Percentiles rank a stretch among this genome's conserved stretches.
phyloP scores from a whole-genome alignment of 129 eudicot genomes.

The Flaveria linearis region DNA sequence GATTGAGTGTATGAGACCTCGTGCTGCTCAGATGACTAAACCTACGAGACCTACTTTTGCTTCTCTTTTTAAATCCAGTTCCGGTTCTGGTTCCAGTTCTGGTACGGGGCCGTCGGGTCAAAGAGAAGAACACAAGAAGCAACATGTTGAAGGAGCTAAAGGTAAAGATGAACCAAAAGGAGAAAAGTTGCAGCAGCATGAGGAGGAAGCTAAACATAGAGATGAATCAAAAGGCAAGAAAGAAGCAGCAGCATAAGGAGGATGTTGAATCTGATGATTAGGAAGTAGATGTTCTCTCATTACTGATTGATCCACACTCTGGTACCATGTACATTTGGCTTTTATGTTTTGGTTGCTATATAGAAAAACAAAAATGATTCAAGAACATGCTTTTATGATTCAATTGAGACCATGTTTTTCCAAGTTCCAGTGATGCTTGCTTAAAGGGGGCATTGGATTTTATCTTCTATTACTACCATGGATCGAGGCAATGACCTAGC shows the following conservation, averaged over 20 bases:
- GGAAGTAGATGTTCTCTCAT: neutral
- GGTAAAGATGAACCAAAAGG: constrained; percentile 12
- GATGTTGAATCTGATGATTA: neutral
- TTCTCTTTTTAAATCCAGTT: neutral
- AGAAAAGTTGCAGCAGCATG: neutral
- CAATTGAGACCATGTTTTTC: neutral
- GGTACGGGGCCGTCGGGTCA: neutral
- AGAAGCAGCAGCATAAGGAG: neutral
- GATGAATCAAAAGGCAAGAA: neutral
- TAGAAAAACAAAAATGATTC: neutral
- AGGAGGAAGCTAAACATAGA: neutral
- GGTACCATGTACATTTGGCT: neutral
- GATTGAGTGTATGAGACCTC: constrained; percentile 16
- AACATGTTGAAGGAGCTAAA: constrained; percentile 16
- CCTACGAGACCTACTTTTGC: neutral
- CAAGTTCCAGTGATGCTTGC: no score
- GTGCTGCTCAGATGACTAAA: neutral
- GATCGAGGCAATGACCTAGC: no score
- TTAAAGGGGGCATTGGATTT: no score
- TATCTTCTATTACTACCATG: no score
- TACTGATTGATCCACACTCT: neutral
- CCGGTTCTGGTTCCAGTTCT: neutral
- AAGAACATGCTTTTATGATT: neutral
- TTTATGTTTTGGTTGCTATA: neutral
- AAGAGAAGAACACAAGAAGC: constrained; percentile 1